These are phyloP conservation scores for Hyaloraphidium curvatum DNA, from an alignment of 192 early-diverging fungal species.

Conservation along the genomic window DNA sequence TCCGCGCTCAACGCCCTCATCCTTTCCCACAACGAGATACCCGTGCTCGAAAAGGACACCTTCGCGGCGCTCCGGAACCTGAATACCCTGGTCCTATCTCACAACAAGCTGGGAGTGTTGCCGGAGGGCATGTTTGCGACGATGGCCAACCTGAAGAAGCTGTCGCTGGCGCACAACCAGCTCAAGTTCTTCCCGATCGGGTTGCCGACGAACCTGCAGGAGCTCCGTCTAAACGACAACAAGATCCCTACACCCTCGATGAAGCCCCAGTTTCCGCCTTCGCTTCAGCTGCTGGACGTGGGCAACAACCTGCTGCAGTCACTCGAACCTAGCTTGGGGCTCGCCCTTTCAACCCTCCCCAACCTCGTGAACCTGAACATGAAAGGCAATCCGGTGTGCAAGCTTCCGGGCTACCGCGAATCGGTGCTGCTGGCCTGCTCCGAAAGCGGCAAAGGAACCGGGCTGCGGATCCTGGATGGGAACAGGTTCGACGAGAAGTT, in stretches of 20 bases:
- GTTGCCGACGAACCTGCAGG: conserved; percentile 30
- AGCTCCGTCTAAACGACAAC: conserved; percentile 60
- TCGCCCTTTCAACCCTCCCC: conserved; percentile 24
- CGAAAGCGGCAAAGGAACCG: conserved; percentile 35
- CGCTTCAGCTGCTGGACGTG: conserved; percentile 51
- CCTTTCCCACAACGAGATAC: too few species aligned
- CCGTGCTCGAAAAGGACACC: too few species aligned
- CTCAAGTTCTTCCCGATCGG: conserved; percentile 10
- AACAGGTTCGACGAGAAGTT: conserved; percentile 56
- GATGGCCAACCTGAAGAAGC: conserved; percentile 28
- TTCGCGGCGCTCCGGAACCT: too few species aligned
- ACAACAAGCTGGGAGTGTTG: not conserved
- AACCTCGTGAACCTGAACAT: conserved; percentile 44
- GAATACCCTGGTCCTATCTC: too few species aligned
- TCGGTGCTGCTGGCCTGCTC: conserved; percentile 16
- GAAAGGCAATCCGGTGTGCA: conserved; percentile 42
- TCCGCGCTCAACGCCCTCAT: too few species aligned
- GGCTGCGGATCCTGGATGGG: conserved; percentile 52
- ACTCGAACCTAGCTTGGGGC: conserved; percentile 9
- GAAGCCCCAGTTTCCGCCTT: conserved; percentile 23
- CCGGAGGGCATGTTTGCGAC: conserved; percentile 1
- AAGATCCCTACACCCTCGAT: conserved; percentile 38
- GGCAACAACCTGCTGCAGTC: conserved; percentile 40
- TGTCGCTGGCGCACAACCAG: conserved; percentile 45
- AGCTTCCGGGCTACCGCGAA: conserved; percentile 28